A percentile compares a stretch with the other conserved stretches of the same genome.
phyloP scores from a whole-genome alignment of 2,329 filamentous ascomycete species.

The Aspergillus bombycis region DNA sequence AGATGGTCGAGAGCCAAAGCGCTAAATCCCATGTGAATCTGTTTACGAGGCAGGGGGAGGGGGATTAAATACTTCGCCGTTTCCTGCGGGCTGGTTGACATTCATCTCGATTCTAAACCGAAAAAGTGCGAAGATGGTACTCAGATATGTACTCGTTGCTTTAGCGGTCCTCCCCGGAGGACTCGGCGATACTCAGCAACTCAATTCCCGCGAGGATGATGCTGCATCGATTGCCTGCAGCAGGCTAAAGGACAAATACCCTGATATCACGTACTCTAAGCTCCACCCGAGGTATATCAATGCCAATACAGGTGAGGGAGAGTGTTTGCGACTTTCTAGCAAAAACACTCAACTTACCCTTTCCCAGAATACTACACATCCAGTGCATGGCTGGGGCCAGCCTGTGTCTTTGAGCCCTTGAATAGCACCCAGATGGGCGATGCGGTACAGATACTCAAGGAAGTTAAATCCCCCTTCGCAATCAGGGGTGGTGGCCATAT shows the following conservation, averaged over 20 bases:
- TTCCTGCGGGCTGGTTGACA: neutral
- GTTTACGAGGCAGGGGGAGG: neutral
- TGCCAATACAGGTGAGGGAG: neutral
- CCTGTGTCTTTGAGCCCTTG: neutral
- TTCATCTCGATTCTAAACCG: neutral
- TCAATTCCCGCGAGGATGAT: neutral
- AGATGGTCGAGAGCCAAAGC: no score
- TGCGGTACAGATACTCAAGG: neutral
- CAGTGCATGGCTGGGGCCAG: neutral
- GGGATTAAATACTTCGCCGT: neutral
- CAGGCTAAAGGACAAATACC: neutral
- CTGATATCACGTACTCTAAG: neutral
- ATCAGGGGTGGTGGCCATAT: slow-evolving; percentile 4
- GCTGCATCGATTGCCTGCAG: neutral
- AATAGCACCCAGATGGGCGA: neutral
- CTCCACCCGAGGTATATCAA: neutral
- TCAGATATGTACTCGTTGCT: neutral
- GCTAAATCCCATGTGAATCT: neutral
- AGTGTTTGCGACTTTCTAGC: no score
- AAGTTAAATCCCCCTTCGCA: neutral
- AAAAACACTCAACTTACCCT: neutral
- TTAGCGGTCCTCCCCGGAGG: neutral
- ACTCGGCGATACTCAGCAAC: neutral
- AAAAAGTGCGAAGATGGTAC: neutral
- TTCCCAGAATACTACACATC: neutral